Base-by-base conservation (phyloP, 805 yeast species). In the Candida methanosorbosa region DNA sequence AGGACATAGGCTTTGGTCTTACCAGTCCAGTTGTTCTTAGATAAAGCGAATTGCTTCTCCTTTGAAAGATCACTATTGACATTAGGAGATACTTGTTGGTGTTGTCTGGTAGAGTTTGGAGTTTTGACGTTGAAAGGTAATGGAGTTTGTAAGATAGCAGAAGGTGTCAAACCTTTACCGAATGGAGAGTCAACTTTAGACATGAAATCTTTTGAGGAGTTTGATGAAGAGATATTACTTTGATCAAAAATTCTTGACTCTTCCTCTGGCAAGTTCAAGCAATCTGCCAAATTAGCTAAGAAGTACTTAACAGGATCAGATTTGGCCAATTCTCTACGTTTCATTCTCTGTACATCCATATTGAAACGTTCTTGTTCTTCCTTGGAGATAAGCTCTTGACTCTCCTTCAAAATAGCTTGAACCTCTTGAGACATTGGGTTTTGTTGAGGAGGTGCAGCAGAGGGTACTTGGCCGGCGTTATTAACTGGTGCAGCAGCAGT, bases 221-320 rank as follows among this genome's bases (percentile, higher is more conserved):
- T 37, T 21, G 33, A 29, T 13, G 27, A 18, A 13, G 38, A 32
- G 2, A 37, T 32, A n/a, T 43, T 40, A 11, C 45, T 37, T n/a
- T 41, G 32, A 32, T 54, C 52, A 17, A 50, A 38, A 13, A 59
- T 38, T 19, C 48, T 50, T 11, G 39, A 44, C 36, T 56, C 62
- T 24, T 61, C 59, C 11, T 63, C 71, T 8, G 64, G 65, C 18
- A 73, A 45, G 28, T 66, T 72, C 39, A 73, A 55, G 25, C 69
- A 54, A 47, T 73, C 72, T 8, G 74, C 65, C 36, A 74, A 55
- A 2, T 76, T 67, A 0, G 75, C 69, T 31, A 65, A 58, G 43
- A 73, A 68, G 48, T 69, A 74, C 34, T 57, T 54, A 30, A 66
- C 63, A 0, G 78, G 72, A 45, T 73, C 72, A 17, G 51, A 39